Evolutionary conservation across 1,139 yeast species (phyloP).

Genomic region (Taiozyma sp.): DNA sequence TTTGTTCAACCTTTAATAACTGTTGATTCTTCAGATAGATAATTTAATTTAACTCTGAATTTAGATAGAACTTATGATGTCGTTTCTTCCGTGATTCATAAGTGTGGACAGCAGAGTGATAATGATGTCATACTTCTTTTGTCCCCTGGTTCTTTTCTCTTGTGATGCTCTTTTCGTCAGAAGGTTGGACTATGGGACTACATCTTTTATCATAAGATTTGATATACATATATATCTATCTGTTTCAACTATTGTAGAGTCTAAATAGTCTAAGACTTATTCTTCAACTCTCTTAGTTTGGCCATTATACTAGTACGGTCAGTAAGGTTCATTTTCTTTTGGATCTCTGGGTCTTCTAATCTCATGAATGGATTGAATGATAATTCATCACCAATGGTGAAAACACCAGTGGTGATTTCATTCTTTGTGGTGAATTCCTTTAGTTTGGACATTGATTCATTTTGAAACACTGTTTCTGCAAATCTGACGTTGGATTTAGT

Average conservation of each 20-base stretch:
- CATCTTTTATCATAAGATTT: background rate
- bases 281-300: constrained; percentile 64
- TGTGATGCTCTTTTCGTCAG: background rate
- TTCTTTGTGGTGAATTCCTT: constrained; percentile 43
- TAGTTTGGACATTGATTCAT: constrained; percentile 49
- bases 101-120: constrained; percentile 76
- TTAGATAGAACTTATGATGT: constrained; percentile 52
- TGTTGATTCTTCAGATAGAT: constrained; percentile 18
- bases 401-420: constrained; percentile 77
- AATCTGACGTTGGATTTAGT: constrained; percentile 78
- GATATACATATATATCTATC: no score
- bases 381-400: constrained; percentile 81
- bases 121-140: constrained; percentile 19
- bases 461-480: constrained; percentile 55
- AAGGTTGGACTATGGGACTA: background rate
- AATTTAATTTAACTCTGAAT: constrained; percentile 38
- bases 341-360: constrained; percentile 51
- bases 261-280: constrained; percentile 23
- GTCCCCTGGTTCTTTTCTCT: background rate
- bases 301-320: constrained; percentile 55
- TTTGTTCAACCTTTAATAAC: no score
- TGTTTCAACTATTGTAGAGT: no score
- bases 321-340: constrained; percentile 45
- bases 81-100: constrained; percentile 33
- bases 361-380: constrained; percentile 88